Conservation (phyloP, 352 stramenopile species). For the Globisporangium paddicum region DNA sequence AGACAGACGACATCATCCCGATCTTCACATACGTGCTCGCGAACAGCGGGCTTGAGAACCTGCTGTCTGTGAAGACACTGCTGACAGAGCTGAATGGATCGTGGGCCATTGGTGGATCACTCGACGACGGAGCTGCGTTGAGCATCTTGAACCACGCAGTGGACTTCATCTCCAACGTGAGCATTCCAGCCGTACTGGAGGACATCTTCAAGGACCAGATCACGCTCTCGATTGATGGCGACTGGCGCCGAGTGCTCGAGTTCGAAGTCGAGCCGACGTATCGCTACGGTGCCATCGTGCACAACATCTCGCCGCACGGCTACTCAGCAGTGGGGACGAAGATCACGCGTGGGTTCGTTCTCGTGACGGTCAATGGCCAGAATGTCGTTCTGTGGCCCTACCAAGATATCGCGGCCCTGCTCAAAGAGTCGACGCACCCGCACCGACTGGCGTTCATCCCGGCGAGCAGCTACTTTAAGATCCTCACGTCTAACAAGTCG, state of each 20-base stretch:
- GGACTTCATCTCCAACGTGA: conserved; percentile 84
- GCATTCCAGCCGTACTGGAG: conserved; percentile 81
- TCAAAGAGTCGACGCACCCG: conserved; percentile 62
- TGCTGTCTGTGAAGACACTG: conserved; percentile 74
- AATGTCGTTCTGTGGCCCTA: conserved; percentile 87
- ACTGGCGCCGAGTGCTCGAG: conserved; percentile 76
- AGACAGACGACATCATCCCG: conserved; percentile 84
- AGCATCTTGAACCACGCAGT: conserved; percentile 77
- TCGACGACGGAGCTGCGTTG: conserved; percentile 62
- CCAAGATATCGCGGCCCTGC: conserved; percentile 53
- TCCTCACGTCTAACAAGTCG: conserved; percentile 82
- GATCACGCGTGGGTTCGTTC: conserved; percentile 70
- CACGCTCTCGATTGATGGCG: conserved; percentile 83
- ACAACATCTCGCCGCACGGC: conserved; percentile 71
- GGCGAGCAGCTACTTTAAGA: conserved; percentile 84
- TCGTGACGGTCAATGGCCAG: conserved; percentile 83
- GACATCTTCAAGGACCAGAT: conserved; percentile 90
- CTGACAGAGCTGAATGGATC: conserved; percentile 71
- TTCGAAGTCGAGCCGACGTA: conserved; percentile 84
- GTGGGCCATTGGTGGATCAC: conserved; percentile 49
- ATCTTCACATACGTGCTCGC: conserved; percentile 89
- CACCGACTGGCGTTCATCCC: conserved; percentile 83
- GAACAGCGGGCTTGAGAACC: conserved; percentile 82
- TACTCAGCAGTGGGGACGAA: conserved; percentile 67
- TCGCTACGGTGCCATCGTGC: conserved; percentile 73